phyloP scores from a whole-genome alignment of 1,139 yeast species.

The Suzukiozyma palmioleophila region DNA sequence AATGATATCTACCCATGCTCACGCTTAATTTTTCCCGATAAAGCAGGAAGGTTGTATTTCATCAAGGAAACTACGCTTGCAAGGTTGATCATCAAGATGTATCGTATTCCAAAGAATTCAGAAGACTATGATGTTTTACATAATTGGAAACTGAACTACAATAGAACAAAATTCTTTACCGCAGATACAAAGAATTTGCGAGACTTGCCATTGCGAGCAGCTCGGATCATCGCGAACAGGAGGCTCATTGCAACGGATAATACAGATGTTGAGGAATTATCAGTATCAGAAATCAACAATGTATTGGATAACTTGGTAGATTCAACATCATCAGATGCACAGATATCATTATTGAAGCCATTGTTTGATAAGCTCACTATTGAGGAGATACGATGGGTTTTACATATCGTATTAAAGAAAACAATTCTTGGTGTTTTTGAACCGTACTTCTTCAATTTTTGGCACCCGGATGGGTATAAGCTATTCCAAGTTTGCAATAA shows the following conservation, averaged over 20 bases:
- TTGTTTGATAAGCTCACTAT: slow-evolving; percentile 54
- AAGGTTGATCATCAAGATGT: slow-evolving; percentile 34
- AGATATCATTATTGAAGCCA: slow-evolving; percentile 40
- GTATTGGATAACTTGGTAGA: slow-evolving; percentile 43
- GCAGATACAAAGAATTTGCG: slow-evolving; percentile 25
- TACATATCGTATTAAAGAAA: slow-evolving; percentile 61
- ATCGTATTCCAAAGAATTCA: slow-evolving; percentile 32
- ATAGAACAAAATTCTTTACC: slow-evolving; percentile 15
- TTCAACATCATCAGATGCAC: slow-evolving; percentile 37
- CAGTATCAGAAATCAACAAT: slow-evolving; percentile 56
- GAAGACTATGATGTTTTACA: slow-evolving; percentile 30
- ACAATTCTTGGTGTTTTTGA: slow-evolving; percentile 60
- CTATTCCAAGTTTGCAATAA: slow-evolving; percentile 67
- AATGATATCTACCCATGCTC: slow-evolving; percentile 66
- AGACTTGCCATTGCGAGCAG: slow-evolving; percentile 42
- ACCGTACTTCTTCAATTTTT: slow-evolving; percentile 50
- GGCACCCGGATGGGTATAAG: slow-evolving; percentile 80
- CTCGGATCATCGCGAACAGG: slow-evolving; percentile 44
- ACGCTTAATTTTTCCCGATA: slow-evolving; percentile 58
- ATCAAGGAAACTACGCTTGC: slow-evolving; percentile 51
- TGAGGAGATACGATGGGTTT: slow-evolving; percentile 65
- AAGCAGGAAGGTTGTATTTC: slow-evolving; percentile 50
- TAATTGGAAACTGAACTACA: slow-evolving; percentile 39
- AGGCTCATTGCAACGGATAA: slow-evolving; percentile 44
- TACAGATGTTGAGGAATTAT: slow-evolving; percentile 26